These are phyloP conservation scores for Neopestalotiopsis clavispora DNA, from an alignment of 2,329 filamentous ascomycete species.

Conservation along the genomic window DNA sequence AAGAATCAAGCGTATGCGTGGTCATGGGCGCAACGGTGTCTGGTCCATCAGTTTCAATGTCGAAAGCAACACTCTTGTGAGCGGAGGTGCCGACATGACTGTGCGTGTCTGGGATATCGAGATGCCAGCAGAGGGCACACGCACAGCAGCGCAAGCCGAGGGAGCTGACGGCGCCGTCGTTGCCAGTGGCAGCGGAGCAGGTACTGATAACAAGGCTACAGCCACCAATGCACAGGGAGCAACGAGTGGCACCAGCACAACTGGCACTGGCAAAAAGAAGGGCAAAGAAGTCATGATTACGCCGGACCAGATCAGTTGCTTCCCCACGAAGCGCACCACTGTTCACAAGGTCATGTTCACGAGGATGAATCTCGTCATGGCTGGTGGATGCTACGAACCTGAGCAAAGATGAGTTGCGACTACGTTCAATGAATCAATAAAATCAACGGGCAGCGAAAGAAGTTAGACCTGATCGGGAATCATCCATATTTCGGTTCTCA, in stretches of 20 bases:
- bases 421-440: not conserved
- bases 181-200: constrained; percentile 40
- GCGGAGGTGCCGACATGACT: constrained; percentile 88
- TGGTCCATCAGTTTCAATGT: constrained; percentile 93
- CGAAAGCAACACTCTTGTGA: constrained; percentile 88
- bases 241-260: constrained; percentile 34
- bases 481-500: not conserved
- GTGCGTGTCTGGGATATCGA: constrained; percentile 94
- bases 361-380: constrained; percentile 90
- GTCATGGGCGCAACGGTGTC: constrained; percentile 91
- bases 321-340: constrained; percentile 94
- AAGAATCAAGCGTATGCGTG: constrained; percentile 88
- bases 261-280: constrained; percentile 66
- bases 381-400: constrained; percentile 71
- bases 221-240: constrained; percentile 32
- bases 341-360: constrained; percentile 94
- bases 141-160: constrained; percentile 41
- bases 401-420: not conserved
- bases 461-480: not conserved
- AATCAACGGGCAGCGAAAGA: not conserved
- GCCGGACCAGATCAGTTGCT: constrained; percentile 92
- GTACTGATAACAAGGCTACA: constrained; percentile 45
- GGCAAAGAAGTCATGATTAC: constrained; percentile 89
- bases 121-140: constrained; percentile 66
- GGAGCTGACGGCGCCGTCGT: constrained; percentile 44